Conservation (phyloP, 106 monocot species). For the Triglochin maritima region DNA sequence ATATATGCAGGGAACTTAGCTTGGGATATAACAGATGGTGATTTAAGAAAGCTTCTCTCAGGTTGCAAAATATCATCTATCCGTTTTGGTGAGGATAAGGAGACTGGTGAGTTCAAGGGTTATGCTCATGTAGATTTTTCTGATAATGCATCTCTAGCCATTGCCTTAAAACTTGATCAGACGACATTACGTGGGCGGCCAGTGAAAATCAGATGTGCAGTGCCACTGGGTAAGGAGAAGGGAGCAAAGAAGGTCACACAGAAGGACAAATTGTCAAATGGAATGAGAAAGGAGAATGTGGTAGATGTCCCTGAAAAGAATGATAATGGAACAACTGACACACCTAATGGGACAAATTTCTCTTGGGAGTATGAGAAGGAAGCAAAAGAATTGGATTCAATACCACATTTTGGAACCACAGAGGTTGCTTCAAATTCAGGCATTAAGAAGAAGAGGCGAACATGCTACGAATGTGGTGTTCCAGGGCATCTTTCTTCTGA, state of each 20-base stretch:
- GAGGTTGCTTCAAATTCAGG: background rate
- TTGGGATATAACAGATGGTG: slow-evolving; percentile 90
- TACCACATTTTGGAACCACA: background rate
- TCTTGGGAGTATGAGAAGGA: background rate
- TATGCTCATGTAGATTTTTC: slow-evolving; percentile 87
- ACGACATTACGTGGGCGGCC: slow-evolving; percentile 56
- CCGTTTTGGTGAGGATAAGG: slow-evolving; percentile 71
- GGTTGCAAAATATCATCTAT: slow-evolving; percentile 62
- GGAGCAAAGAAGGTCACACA: background rate
- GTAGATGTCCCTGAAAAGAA: background rate
- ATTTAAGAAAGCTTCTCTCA: slow-evolving; percentile 49
- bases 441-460: slow-evolving; percentile 61
- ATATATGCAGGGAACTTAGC: slow-evolving; percentile 74
- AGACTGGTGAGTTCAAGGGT: slow-evolving; percentile 81
- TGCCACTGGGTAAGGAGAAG: slow-evolving; percentile 36
- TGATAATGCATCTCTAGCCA: slow-evolving; percentile 41
- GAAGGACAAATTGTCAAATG: background rate
- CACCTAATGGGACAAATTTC: background rate
- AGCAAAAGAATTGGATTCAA: background rate
- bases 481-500: slow-evolving; percentile 62
- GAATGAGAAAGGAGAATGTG: background rate
- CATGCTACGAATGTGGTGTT: slow-evolving; percentile 65
- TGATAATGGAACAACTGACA: background rate
- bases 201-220: slow-evolving; percentile 64
- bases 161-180: slow-evolving; percentile 81